These are phyloP conservation scores for Paraconiothyrium brasiliense DNA, from an alignment of 2,329 filamentous ascomycete species.

Conservation along the genomic window DNA sequence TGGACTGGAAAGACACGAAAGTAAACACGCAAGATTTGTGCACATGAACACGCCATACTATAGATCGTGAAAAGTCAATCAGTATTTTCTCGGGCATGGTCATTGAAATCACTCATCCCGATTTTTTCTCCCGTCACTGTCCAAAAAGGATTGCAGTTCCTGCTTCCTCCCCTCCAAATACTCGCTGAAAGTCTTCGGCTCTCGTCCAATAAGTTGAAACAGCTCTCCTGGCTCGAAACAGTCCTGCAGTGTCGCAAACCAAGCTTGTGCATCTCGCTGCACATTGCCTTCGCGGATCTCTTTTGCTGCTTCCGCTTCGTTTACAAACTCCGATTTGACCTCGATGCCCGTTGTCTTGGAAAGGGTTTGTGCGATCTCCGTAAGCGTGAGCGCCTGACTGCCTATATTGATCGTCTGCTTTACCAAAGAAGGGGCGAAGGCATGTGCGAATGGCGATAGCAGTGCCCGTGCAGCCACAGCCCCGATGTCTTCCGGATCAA, in stretches of 20 bases:
- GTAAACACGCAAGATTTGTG: too few species aligned
- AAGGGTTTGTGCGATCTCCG: neutral
- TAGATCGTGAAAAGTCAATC: too few species aligned
- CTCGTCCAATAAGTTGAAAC: neutral
- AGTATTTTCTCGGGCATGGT: too few species aligned
- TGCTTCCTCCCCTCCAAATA: neutral
- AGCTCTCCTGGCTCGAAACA: conserved; percentile 1
- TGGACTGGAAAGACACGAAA: too few species aligned
- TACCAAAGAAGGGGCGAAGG: neutral
- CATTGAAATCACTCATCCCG: too few species aligned
- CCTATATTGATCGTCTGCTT: neutral
- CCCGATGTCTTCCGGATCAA: neutral
- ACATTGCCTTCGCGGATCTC: neutral
- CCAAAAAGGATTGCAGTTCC: neutral
- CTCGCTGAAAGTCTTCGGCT: neutral
- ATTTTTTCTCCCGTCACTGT: too few species aligned
- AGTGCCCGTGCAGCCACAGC: neutral
- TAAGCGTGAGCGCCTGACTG: neutral
- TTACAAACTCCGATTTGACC: neutral
- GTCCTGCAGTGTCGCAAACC: neutral
- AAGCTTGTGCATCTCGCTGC: conserved; percentile 4
- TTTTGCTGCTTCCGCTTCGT: neutral
- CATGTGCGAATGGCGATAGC: neutral
- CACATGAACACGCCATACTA: too few species aligned
- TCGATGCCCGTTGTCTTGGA: neutral